Evolutionary conservation across 164 flowering plant species (phyloP), one percentile per base, ranked within the genome.

Genomic region (Kingdonia uniflora): DNA sequence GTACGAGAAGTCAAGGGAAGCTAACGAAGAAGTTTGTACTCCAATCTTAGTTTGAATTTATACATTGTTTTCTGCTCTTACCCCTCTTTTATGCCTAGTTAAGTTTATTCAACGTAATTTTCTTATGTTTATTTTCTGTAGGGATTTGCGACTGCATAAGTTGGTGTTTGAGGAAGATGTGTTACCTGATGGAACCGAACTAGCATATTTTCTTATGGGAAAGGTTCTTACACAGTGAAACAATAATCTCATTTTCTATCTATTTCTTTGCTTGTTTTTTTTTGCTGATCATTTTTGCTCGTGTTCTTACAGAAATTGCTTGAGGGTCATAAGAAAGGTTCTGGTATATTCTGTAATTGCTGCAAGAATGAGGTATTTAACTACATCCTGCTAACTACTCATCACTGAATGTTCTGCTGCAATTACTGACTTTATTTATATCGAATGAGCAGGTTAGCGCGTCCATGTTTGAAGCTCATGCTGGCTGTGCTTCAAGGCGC

Each of bases 381-480:
- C 52, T 39, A 48, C 55, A 49, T 35, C 52, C 52, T 29, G 8
- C 8, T 3, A 3, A 29, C 55, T 14, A 20, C 19, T 43, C 14
- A 29, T 44, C 6, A 14, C 33, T 10, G 22, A 25, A 2, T 21
- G 14, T 47, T 19, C 3, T 47, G 51, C 26, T 20, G 4, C 55
- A 37, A 26, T 43, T 65, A n/a, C 52, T 72, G 46, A 59, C 24
- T 47, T 66, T 40, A 1, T 62, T 48, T 14, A 44, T 33, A 19
- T 62, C 44, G 62, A 45, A 54, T 75, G 63, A 54, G 49, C 84
- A 91, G 99, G 78, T 94, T 57, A 94, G 96, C 62, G 78, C 99
- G 5, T 94, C 99, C 24, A 75, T 64, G 49, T 94, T 94, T 74
- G 99, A 94, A 73, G 81, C 92, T 20, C 99, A 94, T 83, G 97